Percentiles rank a stretch among this genome's conserved stretches.
Evolutionary conservation across 2,329 filamentous ascomycete species (phyloP).

Genomic region (Amylocarpus encephaloides): DNA sequence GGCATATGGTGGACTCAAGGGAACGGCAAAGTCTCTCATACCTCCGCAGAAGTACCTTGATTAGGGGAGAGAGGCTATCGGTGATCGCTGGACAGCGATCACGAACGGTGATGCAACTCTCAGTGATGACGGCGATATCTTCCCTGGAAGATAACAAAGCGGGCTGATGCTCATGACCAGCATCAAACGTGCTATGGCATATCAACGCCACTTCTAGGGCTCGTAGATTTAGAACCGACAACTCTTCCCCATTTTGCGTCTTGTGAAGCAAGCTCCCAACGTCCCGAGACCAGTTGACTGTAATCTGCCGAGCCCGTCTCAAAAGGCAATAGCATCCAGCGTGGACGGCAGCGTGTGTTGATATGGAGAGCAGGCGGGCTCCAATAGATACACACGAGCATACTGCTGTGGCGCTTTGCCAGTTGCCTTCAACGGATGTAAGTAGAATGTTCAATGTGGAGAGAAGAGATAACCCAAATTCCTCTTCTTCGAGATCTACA

Average conservation of each 20-base stretch:
- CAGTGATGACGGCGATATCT: constrained; percentile 32
- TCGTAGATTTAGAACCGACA: constrained; percentile 30
- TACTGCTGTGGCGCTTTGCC: constrained; percentile 40
- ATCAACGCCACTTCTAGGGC: constrained; percentile 36
- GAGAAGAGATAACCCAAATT: constrained; percentile 33
- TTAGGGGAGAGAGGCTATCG: neutral
- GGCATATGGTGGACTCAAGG: constrained; percentile 17
- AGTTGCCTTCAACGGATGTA: constrained; percentile 40
- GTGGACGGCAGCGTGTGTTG: neutral
- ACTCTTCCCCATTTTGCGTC: constrained; percentile 23
- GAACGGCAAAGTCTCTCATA: constrained; percentile 12
- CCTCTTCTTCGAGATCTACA: constrained; percentile 29
- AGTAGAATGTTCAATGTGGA: constrained; percentile 29
- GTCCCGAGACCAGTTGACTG: constrained; percentile 35
- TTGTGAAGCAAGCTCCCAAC: constrained; percentile 9
- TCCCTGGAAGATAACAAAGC: constrained; percentile 22
- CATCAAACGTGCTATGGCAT: constrained; percentile 38
- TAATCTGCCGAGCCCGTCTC: constrained; percentile 29
- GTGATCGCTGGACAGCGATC: constrained; percentile 30
- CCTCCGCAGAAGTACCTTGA: constrained; percentile 1
- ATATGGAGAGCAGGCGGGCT: neutral
- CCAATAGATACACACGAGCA: neutral
- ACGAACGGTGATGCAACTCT: constrained; percentile 35
- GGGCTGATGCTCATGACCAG: constrained; percentile 31
- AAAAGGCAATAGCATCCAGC: constrained; percentile 31